Percentiles rank a stretch among this genome's conserved stretches.
These are phyloP conservation scores for Diaporthe vexans DNA, from an alignment of 2,329 filamentous ascomycete species.

Conservation along the genomic window DNA sequence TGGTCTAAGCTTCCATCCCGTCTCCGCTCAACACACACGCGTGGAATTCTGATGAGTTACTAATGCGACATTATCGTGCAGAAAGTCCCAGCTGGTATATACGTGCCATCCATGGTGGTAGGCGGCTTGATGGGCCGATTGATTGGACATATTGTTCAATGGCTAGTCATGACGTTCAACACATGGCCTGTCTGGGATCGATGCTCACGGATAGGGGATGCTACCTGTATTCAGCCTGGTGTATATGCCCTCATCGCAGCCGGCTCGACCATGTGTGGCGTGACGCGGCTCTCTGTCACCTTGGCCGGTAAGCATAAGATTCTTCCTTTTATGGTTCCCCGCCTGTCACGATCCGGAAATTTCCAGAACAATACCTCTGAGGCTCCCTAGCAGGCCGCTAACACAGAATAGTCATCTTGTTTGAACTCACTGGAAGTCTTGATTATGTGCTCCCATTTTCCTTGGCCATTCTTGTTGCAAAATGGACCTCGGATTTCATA, in stretches of 20 bases:
- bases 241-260: slow-evolving; percentile 96
- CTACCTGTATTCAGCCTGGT: slow-evolving; percentile 93
- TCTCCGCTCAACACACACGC: background rate
- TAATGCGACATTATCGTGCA: slow-evolving; percentile 46
- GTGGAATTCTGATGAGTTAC: background rate
- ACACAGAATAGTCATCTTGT: slow-evolving; percentile 79
- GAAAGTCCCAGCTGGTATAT: slow-evolving; percentile 97
- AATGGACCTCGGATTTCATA: slow-evolving; percentile 97
- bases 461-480: slow-evolving; percentile 90
- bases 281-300: slow-evolving; percentile 93
- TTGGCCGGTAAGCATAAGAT: slow-evolving; percentile 65
- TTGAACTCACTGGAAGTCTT: slow-evolving; percentile 94
- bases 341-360: background rate
- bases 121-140: slow-evolving; percentile 92
- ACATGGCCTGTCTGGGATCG: slow-evolving; percentile 79
- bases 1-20: slow-evolving; percentile 40
- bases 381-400: background rate
- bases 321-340: background rate
- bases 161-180: slow-evolving; percentile 81
- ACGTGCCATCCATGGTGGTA: slow-evolving; percentile 98
- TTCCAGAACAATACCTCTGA: background rate
- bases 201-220: slow-evolving; percentile 78
- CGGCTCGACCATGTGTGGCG: slow-evolving; percentile 97
- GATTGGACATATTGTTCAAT: slow-evolving; percentile 88
- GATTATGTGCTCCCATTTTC: slow-evolving; percentile 97